phyloP scores from a whole-genome alignment of 73 alveolate species.

The Tetrahymena thermophila region DNA sequence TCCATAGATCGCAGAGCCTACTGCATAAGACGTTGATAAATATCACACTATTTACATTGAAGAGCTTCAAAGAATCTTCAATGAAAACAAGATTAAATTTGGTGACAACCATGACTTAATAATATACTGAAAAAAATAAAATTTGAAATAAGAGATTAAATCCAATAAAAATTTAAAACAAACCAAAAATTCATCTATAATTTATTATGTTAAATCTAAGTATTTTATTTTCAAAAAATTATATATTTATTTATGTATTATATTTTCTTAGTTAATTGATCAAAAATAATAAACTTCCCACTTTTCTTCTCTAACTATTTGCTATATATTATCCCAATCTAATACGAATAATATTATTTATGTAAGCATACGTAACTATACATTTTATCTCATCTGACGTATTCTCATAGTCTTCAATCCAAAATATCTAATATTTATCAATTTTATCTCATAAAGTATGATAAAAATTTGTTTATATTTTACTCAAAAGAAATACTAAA shows the following conservation, averaged over 20 bases:
- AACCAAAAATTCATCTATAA: background rate
- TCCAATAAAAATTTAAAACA: too few species aligned
- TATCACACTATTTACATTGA: constrained; percentile 20
- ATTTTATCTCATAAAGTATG: too few species aligned
- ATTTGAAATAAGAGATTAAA: too few species aligned
- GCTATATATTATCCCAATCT: background rate
- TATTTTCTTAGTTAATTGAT: background rate
- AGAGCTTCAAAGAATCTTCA: background rate
- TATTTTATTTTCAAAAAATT: background rate
- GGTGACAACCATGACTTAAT: background rate
- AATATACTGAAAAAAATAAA: background rate
- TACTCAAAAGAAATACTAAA: background rate
- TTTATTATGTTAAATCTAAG: background rate
- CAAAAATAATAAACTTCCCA: background rate
- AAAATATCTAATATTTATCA: too few species aligned
- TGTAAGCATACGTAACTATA: background rate
- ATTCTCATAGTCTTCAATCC: background rate
- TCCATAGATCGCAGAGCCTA: constrained; percentile 23
- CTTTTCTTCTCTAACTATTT: background rate
- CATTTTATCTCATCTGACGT: background rate
- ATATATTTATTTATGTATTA: too few species aligned
- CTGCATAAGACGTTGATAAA: constrained; percentile 33
- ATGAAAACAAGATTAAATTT: background rate
- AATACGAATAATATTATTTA: background rate
- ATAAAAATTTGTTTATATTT: too few species aligned